These are phyloP conservation scores for Yarrowia sp. DNA, from an alignment of 805 yeast species.

Conservation along the genomic window DNA sequence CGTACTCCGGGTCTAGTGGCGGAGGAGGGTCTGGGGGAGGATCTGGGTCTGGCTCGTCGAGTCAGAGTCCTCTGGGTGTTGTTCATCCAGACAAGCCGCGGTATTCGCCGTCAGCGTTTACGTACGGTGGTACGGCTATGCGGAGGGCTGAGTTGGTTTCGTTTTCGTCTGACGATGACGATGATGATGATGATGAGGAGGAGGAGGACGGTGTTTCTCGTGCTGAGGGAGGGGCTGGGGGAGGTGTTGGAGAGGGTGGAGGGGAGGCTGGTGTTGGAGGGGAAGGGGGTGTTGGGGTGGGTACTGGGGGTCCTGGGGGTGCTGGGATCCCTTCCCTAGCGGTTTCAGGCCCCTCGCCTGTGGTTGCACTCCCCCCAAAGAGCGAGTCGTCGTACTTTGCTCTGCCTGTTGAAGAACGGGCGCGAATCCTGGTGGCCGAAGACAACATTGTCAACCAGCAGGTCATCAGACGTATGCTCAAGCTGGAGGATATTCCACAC, in stretches of 20 bases:
- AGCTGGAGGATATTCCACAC: conserved; percentile 66
- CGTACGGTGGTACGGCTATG: conserved; percentile 4
- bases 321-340: no score
- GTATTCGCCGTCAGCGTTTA: conserved; percentile 6
- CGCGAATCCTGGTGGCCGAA: conserved; percentile 75
- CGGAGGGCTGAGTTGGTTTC: not conserved
- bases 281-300: no score
- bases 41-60: not conserved
- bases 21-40: not conserved
- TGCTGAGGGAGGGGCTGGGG: not conserved
- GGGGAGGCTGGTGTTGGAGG: not conserved
- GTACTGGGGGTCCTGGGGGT: no score
- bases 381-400: conserved; percentile 8
- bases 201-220: not conserved
- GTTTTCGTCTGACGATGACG: conserved; percentile 21
- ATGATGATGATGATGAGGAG: conserved; percentile 10
- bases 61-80: conserved; percentile 5
- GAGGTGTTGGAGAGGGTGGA: not conserved
- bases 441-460: conserved; percentile 92
- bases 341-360: not conserved
- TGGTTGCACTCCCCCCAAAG: not conserved
- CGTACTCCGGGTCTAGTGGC: conserved; percentile 8
- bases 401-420: conserved; percentile 3
- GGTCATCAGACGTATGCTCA: conserved; percentile 79
- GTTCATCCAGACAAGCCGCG: conserved; percentile 3